Base-by-base conservation (phyloP, 2,329 filamentous ascomycete species). In the Xylaria sp. region DNA sequence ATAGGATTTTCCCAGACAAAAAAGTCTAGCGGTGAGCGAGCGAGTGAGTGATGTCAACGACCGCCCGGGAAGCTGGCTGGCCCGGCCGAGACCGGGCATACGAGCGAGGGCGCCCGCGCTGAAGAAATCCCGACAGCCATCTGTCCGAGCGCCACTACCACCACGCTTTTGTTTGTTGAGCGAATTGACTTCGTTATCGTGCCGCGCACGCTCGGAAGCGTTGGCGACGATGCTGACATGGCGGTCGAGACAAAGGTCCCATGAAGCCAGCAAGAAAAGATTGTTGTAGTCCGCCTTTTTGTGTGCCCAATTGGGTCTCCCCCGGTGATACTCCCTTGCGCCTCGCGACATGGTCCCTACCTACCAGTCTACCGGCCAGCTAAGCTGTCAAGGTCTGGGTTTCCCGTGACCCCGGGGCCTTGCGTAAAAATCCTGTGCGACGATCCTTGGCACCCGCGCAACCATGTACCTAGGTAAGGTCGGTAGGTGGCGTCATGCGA, bases 231-330 rank as follows among this genome's bases (percentile, higher is more conserved):
- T 69, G 37, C 71, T 71, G 43, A 63, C 66, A 54, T 83, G 78
- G 81, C 79, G 84, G 64, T 84, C 74, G 2, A 81, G 77, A 57
- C 80, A 83, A n/a, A 21, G 80, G 84, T 20, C 81, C 80, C 80
- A 83, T 83, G 62, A 83, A 79, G 67, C 84, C 78, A 66, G 67
- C 84, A 78, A 66, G 83, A 83, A 58, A 82, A 76, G 39, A 82
- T 70, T 2, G 77, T 79, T 64, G 76, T 79, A 52, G 76, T 69
- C 51, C 51, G 47, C 42, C 41, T 53, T 48, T 40, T 37, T 54
- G 48, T 42, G 42, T 29, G 29, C 20, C 44, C 48, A 21, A 50
- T 48, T 44, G 43, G 50, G 42, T 16, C 48, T 42, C 21, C 11
- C 21, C 34, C 38, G n/a, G 19, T 21, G 41, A 37, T 21, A 41